Evolutionary conservation across 2,329 filamentous ascomycete species (phyloP).

Genomic region (Sclerotinia sclerotiorum): DNA sequence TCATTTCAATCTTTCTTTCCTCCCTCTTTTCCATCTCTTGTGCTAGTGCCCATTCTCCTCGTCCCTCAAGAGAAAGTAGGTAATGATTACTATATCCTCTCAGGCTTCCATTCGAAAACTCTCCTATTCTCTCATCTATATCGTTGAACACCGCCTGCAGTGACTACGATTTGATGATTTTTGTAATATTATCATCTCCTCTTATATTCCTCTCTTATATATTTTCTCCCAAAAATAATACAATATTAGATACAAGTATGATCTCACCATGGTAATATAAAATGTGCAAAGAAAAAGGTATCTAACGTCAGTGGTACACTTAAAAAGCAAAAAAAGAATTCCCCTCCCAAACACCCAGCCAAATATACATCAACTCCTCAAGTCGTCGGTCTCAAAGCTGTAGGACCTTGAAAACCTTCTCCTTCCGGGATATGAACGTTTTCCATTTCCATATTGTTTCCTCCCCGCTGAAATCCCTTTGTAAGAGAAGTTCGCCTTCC

Average conservation of each 20-base stretch:
- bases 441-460: conserved; percentile 70
- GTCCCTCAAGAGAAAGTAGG: background rate
- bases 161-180: background rate
- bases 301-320: conserved; percentile 6
- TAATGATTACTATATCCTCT: background rate
- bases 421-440: conserved; percentile 46
- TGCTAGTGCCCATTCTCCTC: background rate
- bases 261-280: background rate
- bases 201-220: background rate
- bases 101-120: background rate
- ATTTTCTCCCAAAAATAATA: background rate
- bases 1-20: no score
- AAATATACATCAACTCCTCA: background rate
- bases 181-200: background rate
- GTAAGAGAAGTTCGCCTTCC: conserved; percentile 51
- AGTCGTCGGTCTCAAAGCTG: conserved; percentile 26
- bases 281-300: conserved; percentile 19
- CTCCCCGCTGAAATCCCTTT: conserved; percentile 52
- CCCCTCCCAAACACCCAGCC: background rate
- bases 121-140: background rate
- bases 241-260: conserved; percentile 17
- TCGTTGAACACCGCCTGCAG: conserved; percentile 11
- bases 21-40: background rate
- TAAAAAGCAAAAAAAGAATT: background rate
- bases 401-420: conserved; percentile 55